Evolutionary conservation across 192 early-diverging fungal genomes (phyloP), one percentile per base, ranked within the genome.

Genomic region (Mortierella antarctica): DNA sequence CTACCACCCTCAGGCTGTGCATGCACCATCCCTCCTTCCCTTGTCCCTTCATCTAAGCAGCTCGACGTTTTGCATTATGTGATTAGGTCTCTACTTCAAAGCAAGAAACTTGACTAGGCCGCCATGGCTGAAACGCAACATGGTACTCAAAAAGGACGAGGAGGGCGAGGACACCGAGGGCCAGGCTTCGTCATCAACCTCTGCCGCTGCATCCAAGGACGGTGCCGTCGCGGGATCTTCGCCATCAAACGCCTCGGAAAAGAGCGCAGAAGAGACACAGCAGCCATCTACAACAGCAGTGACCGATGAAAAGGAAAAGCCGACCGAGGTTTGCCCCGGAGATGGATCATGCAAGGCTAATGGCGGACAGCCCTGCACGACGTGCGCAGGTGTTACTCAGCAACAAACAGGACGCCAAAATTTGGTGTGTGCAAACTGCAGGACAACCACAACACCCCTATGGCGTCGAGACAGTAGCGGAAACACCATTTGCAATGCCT

Each of bases 401-500:
- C 86, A 89, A 18, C 86, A 86, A 56, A 73, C 83, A 4, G 84
- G 81, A n/a, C 83, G 84, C 18, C 85, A 86, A 62, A 65, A 86
- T 18, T 77, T 90, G 18, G 71, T 85, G 20, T 95, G 94, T 62
- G 85, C 90, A 51, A 95, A 95, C 64, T 95, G 94, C 62, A 82
- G 87, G 41, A 95, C 94, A 18, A 93, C 87, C 0, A 91, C 88
- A 21, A 95, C 94, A 12, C 94, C 94, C 15, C 85, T 95, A 42
- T 95, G 94, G 94, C 85, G 94, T 8, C 77, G 94, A 57, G 91
- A 93, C 49, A 91, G 91, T 47, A 76, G 83, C 23, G 92, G 91
- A 58, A 88, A 92, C 69, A 90, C 93, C 0, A 93, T 94, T 40
- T 95, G 94, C 72, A 95, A 95, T 68, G 94, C 94, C 9, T 95